phyloP scores from a whole-genome alignment of 805 yeast genomes.

The Nakazawaea holstii region DNA sequence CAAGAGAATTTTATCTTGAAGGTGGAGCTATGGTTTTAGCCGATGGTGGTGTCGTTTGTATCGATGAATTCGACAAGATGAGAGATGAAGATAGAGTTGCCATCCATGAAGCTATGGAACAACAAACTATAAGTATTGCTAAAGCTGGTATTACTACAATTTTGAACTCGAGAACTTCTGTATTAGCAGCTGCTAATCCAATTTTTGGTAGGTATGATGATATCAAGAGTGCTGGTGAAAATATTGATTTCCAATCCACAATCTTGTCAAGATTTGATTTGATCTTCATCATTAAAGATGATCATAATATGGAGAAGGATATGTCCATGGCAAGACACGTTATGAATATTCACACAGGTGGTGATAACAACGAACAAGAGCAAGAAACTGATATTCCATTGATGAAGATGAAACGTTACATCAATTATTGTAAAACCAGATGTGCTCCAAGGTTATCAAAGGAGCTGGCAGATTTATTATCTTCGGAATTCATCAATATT shows the following conservation, averaged over 20 bases:
- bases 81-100: conserved; percentile 98
- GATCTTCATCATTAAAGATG: conserved; percentile 96
- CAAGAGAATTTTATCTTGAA: conserved; percentile 91
- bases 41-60: conserved; percentile 98
- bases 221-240: conserved; percentile 94
- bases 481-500: conserved; percentile 89
- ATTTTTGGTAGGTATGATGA: conserved; percentile 96
- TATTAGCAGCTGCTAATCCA: conserved; percentile 97
- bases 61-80: conserved; percentile 99
- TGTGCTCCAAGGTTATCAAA: conserved; percentile 91
- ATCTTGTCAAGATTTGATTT: conserved; percentile 96
- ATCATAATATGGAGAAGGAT: conserved; percentile 82
- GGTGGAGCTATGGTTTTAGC: conserved; percentile 99
- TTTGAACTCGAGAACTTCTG: conserved; percentile 92
- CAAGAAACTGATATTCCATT: conserved; percentile 83
- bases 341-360: conserved; percentile 89
- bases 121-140: conserved; percentile 97
- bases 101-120: conserved; percentile 99
- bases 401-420: conserved; percentile 85
- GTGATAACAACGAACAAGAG: conserved; percentile 37
- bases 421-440: conserved; percentile 81
- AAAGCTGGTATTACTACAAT: conserved; percentile 99
- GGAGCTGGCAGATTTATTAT: conserved; percentile 84
- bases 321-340: conserved; percentile 90
- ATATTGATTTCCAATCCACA: conserved; percentile 96